phyloP scores from a whole-genome alignment of 257 asterid genomes.

The Parsonsia alboflavescens region DNA sequence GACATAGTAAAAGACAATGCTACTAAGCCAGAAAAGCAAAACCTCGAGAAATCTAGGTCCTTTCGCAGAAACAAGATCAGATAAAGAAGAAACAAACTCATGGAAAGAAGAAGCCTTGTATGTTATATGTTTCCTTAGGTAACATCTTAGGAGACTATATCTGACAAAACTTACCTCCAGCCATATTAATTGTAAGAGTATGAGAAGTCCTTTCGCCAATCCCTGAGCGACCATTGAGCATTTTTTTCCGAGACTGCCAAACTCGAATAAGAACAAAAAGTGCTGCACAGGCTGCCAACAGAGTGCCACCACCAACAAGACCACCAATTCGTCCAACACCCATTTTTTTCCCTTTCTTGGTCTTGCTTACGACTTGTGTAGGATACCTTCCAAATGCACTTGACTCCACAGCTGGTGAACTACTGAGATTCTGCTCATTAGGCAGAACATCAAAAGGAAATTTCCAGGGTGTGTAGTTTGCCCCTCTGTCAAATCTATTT shows the following conservation, averaged over 20 bases:
- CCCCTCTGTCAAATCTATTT: conserved; percentile 49
- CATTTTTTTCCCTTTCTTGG: conserved; percentile 35
- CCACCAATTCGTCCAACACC: conserved; percentile 34
- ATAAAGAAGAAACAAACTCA: background rate
- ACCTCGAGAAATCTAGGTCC: background rate
- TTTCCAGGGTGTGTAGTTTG: conserved; percentile 71
- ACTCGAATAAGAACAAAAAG: conserved; percentile 25
- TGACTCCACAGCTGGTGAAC: conserved; percentile 56
- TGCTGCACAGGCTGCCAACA: conserved; percentile 49
- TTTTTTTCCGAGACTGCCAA: conserved; percentile 22
- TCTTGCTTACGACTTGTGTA: conserved; percentile 24
- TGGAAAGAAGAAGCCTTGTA: background rate
- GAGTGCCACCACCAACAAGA: conserved; percentile 43
- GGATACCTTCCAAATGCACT: conserved; percentile 59
- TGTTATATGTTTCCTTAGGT: background rate
- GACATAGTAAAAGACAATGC: background rate
- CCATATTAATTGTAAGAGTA: conserved; percentile 41
- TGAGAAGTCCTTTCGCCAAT: conserved; percentile 35
- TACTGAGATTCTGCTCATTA: conserved; percentile 41
- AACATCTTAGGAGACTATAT: background rate
- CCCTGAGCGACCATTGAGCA: conserved; percentile 21
- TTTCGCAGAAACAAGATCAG: background rate
- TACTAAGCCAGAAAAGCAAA: background rate
- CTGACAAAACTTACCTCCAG: conserved; percentile 35
- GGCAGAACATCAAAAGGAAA: conserved; percentile 58